phyloP scores from a whole-genome alignment of 805 yeast species.

The Candida vartiovaarae region DNA sequence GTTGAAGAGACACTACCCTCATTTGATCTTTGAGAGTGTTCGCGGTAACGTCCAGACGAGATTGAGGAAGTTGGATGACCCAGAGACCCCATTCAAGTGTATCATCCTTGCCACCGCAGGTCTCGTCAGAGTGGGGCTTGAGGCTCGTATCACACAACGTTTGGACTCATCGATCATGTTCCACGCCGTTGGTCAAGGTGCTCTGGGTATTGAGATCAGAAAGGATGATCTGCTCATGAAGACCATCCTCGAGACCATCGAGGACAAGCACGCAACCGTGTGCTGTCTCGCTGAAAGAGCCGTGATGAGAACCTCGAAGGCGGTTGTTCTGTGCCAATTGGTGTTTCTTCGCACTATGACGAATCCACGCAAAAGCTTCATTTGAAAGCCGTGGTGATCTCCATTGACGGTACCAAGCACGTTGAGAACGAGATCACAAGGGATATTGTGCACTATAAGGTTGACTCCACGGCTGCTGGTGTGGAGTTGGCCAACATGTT shows the following conservation, averaged over 20 bases:
- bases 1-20: constrained; percentile 69
- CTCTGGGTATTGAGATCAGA: constrained; percentile 86
- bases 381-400: constrained; percentile 69
- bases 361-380: constrained; percentile 38
- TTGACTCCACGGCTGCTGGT: constrained; percentile 71
- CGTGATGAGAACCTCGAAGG: constrained; percentile 88
- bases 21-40: constrained; percentile 71
- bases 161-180: constrained; percentile 76
- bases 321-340: constrained; percentile 97
- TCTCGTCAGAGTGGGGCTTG: constrained; percentile 62
- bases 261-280: constrained; percentile 56
- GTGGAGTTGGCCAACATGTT: constrained; percentile 57
- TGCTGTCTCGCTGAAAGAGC: constrained; percentile 87
- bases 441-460: constrained; percentile 31
- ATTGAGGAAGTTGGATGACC: constrained; percentile 69
- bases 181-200: constrained; percentile 99
- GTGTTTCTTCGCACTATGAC: constrained; percentile 61
- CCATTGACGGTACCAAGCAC: constrained; percentile 70
- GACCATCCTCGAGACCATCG: constrained; percentile 54
- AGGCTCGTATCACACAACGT: constrained; percentile 65
- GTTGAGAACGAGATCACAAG: constrained; percentile 48
- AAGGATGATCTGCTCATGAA: constrained; percentile 54
- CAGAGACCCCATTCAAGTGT: constrained; percentile 57
- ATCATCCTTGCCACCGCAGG: constrained; percentile 93
- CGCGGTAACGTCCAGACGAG: constrained; percentile 85